Evolutionary conservation across 371 early-diverging fungal genomes (phyloP).

Genomic region (Basidiobolus meristosporus): DNA sequence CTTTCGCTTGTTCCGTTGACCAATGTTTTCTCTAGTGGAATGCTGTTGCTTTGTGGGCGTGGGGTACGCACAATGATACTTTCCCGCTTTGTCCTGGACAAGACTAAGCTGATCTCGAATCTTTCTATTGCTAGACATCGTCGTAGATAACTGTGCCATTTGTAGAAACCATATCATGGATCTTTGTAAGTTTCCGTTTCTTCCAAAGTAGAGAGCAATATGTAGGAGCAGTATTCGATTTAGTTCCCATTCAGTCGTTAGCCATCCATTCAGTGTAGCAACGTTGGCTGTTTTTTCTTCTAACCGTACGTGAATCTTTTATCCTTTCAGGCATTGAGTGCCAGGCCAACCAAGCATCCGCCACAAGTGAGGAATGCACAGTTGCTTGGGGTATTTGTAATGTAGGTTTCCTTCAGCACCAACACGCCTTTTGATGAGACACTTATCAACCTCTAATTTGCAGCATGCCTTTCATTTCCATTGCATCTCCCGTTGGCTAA

Average conservation of each 20-base stretch:
- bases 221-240: not conserved
- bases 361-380: constrained; percentile 85
- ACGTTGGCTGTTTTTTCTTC: not conserved
- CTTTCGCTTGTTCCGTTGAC: not conserved
- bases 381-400: constrained; percentile 99
- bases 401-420: constrained; percentile 19
- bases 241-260: not conserved
- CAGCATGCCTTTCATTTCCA: constrained; percentile 99
- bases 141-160: constrained; percentile 98
- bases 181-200: constrained; percentile 51
- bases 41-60: constrained; percentile 94
- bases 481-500: constrained; percentile 98
- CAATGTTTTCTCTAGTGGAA: constrained; percentile 63
- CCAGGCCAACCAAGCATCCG: constrained; percentile 91
- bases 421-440: no score
- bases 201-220: not conserved
- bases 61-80: constrained; percentile 40
- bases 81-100: not conserved
- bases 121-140: constrained; percentile 61
- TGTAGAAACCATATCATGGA: constrained; percentile 99
- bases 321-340: constrained; percentile 68
- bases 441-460: constrained; percentile 1
- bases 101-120: not conserved
- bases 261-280: not conserved
- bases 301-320: no score